Conservation (phyloP, 257 asterid genomes). For the Jaltomata sinuosa region DNA sequence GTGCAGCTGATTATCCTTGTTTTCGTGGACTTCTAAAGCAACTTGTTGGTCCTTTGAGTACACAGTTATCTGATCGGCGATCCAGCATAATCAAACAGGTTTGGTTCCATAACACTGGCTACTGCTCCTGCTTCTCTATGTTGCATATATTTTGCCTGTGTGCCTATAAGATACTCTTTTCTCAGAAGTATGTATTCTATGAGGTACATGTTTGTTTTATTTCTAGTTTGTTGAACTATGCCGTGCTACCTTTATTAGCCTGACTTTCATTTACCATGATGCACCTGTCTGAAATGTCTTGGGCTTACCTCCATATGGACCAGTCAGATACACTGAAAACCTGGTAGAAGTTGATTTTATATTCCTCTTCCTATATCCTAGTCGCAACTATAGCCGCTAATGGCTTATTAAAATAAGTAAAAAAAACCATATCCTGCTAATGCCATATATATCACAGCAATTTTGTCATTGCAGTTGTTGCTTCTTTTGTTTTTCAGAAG, state of each 20-base stretch:
- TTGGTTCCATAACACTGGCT: not conserved
- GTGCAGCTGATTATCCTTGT: conserved; percentile 88
- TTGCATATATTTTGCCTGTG: not conserved
- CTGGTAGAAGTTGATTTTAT: not conserved
- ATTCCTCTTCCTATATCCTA: not conserved
- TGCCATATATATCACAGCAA: not conserved
- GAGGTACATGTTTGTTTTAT: not conserved
- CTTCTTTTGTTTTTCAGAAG: not conserved
- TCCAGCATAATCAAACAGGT: conserved; percentile 99
- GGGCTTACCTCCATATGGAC: not conserved
- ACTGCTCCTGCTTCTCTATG: not conserved
- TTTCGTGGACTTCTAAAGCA: conserved; percentile 96
- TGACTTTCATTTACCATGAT: not conserved
- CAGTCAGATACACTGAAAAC: not conserved
- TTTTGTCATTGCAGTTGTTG: not conserved
- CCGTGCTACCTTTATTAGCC: not conserved
- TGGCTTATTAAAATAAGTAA: not conserved
- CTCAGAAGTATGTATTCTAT: not conserved
- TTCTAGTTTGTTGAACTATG: not conserved
- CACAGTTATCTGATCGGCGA: conserved; percentile 92
- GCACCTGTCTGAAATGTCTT: not conserved
- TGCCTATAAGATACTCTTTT: not conserved
- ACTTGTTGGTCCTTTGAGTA: conserved; percentile 75
- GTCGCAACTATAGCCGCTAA: not conserved
- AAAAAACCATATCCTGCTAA: not conserved